phyloP scores from a whole-genome alignment of 2,329 filamentous ascomycete genomes.

The Stagonosporopsis cucurbitacearum region DNA sequence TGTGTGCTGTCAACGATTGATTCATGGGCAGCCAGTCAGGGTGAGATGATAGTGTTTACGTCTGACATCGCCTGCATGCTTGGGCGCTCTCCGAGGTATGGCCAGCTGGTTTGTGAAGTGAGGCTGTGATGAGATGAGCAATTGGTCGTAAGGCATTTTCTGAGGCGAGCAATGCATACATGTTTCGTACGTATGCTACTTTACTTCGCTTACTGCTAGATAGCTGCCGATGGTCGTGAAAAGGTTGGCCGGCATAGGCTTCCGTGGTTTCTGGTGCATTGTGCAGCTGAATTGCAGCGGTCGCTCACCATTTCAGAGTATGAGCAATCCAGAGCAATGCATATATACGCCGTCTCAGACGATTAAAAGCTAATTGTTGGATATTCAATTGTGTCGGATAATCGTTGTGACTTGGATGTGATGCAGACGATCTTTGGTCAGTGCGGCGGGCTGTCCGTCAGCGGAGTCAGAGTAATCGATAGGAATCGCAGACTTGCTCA shows the following conservation, averaged over 20 bases:
- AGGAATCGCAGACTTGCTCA: slow-evolving; percentile 2
- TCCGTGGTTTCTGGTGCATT: not conserved
- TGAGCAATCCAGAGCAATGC: not conserved
- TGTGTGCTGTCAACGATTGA: not conserved
- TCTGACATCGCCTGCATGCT: too few species aligned
- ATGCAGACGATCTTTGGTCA: not conserved
- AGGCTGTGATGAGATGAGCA: not conserved
- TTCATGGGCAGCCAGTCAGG: not conserved
- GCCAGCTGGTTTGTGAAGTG: too few species aligned
- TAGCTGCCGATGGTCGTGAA: not conserved
- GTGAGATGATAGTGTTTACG: too few species aligned
- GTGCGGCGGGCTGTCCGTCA: not conserved
- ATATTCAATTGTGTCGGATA: not conserved
- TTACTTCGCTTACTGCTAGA: not conserved
- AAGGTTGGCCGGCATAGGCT: not conserved
- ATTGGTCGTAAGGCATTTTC: not conserved
- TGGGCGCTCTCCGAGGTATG: too few species aligned
- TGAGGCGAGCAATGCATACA: not conserved
- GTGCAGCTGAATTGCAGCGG: not conserved
- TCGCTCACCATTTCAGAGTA: not conserved
- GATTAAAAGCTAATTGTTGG: not conserved
- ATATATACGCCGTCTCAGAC: not conserved
- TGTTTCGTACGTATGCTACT: not conserved
- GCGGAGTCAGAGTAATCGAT: not conserved
- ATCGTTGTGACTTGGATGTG: not conserved